phyloP scores from a whole-genome alignment of 164 flowering plant species.

The Aristolochia contorta region DNA sequence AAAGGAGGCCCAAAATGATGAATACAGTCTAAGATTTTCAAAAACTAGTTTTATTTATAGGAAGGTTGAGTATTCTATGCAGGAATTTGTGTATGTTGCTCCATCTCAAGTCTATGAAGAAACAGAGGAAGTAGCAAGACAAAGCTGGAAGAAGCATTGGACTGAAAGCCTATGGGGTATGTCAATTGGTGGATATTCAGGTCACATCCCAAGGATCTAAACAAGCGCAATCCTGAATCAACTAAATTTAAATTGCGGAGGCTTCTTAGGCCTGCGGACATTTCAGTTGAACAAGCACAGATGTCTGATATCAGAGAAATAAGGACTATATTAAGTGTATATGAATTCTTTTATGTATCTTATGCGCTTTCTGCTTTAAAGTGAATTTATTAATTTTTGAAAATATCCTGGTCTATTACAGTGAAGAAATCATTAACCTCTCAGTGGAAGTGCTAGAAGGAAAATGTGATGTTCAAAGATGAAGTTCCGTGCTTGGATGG shows the following conservation, averaged over 20 bases:
- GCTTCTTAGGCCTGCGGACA: constrained; percentile 88
- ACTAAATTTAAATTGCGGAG: constrained; percentile 53
- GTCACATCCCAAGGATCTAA: constrained; percentile 22
- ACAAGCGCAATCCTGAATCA: constrained; percentile 22
- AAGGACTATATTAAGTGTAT: neutral
- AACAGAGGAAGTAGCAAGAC: constrained; percentile 25
- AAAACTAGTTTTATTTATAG: constrained; percentile 33
- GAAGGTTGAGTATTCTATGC: constrained; percentile 43
- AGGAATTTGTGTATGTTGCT: constrained; percentile 65
- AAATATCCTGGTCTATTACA: constrained; percentile 60
- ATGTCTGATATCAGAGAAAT: constrained; percentile 82
- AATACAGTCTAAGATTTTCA: constrained; percentile 32
- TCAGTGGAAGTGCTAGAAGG: constrained; percentile 54
- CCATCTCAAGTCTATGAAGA: constrained; percentile 38
- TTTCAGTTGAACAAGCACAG: constrained; percentile 78
- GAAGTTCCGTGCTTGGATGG: constrained; percentile 39
- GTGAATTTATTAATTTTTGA: neutral
- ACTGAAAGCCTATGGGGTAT: constrained; percentile 66
- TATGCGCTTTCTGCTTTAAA: neutral
- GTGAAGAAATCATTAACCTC: constrained; percentile 45
- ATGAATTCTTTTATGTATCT: too few relatives aligned
- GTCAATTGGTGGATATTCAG: constrained; percentile 57
- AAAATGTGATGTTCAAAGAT: constrained; percentile 53
- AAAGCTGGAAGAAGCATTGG: constrained; percentile 89
- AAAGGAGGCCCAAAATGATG: constrained; percentile 29